Base-by-base conservation (phyloP, 192 early-diverging fungal species). In the Rhizophagus sp. region DNA sequence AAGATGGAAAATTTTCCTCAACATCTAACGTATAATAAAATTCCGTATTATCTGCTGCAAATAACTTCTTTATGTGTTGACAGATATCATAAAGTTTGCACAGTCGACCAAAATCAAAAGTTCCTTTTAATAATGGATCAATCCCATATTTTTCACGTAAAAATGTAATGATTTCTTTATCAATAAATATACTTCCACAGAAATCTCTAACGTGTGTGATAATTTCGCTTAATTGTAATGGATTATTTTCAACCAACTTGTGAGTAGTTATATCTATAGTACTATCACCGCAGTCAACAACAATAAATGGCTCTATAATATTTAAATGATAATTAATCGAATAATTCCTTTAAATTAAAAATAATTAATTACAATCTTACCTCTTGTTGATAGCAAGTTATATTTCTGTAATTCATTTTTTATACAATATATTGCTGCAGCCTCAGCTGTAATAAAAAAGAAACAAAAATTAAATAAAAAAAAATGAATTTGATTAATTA, bases 211-310 rank as follows among this genome's bases (percentile, higher is more conserved):
- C 47, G 27, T 67, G 52, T 1, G 41, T 67, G 62, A 79, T 73
- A 41, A 79, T 75, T 49, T 82, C 82, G 19, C 47, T 27, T 12
- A 83, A 79, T 73, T 86, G 9, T 10, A 44, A 44, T 10, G 41
- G 78, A 63, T 83, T 84, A 11, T 9, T 2, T 1, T 22, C 8
- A 6, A 71, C 10, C 19, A 71, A 71, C 19, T 17, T 71, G 4
- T 6, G 2, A 9, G 84, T 83, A 67, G 84, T 86, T 49, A 88
- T 63, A 82, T 85, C 83, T 4, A 87, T 78, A 22, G 81, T 86
- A 67, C 80, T 86, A 64, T 82, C 84, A 12, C 81, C 84, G 27
- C 83, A 82, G 83, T 87, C 83, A 34, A 81, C 79, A 34, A 87
- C 83, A 81, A 88, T 84, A 65, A 88, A 85, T 47, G 44, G 11